Evolutionary conservation across 129 eudicot genomes (phyloP), one percentile per base, ranked within the genome.

Genomic region (Escallonia herrerae): DNA sequence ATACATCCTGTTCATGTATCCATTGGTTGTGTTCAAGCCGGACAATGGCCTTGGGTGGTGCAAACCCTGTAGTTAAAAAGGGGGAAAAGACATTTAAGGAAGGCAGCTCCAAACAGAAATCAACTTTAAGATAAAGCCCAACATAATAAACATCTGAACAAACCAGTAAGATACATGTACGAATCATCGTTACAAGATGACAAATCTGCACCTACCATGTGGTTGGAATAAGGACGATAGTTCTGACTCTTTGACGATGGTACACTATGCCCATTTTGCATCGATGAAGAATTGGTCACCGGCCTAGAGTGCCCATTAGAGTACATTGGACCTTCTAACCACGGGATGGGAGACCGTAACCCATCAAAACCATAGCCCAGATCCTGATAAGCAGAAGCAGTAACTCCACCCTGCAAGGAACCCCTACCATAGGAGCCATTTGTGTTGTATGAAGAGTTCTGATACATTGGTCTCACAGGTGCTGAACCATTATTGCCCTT

Each of bases 281-380:
- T 22, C 1, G 81, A 68, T 0, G 81, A 69, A 33, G 69, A 59
- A 63, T 67, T 80, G 10, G 71, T 63, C 43, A 63, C 69, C 44
- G 80, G 73, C 71, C 75, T 74, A 7, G 76, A 62, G 47, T 82
- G 79, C 15, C 73, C 82, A 69, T 83, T 81, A 40, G 85, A 47
- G 67, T 64, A 73, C 55, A 81, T 44, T 6, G 87, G 57, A 60
- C 42, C 63, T 44, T 79, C 87, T 43, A 81, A 52, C 95, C 90
- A 87, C 39, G 95, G 89, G 48, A 79, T 61, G 3, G 91, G 84
- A 10, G 91, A 82, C 62, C 73, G 91, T 4, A 75, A 65, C 57
- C 88, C 82, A 63, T 84, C 95, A 75, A 55, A 80, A n/a, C 67
- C 75, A 51, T 57, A 87, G 72, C 91, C 72, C 44, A 82, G 78